Conservation (phyloP, 805 yeast genomes). For the Ogataea chonburiensis region DNA sequence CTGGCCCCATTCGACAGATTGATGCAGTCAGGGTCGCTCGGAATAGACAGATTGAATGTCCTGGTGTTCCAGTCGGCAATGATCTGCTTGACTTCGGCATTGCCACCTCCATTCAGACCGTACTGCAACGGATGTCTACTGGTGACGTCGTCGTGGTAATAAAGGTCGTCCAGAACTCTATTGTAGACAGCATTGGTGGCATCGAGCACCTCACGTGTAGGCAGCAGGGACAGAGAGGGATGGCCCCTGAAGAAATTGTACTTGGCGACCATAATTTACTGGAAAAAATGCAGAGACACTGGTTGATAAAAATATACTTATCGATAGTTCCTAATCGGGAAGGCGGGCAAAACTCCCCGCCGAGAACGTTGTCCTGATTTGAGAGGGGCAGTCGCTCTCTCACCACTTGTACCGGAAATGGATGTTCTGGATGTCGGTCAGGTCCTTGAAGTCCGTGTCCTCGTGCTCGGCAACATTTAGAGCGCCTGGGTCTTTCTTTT, state of each 20-base stretch:
- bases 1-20: conserved; percentile 83
- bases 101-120: conserved; percentile 72
- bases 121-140: conserved; percentile 66
- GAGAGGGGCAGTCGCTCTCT: conserved; percentile 3
- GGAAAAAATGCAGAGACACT: conserved; percentile 1
- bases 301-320: no score
- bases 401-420: conserved; percentile 46
- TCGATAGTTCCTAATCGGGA: conserved; percentile 8
- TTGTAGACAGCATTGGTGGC: conserved; percentile 53
- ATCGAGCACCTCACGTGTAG: conserved; percentile 50
- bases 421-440: conserved; percentile 53
- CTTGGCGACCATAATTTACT: conserved; percentile 7
- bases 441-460: conserved; percentile 48
- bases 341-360: conserved; percentile 7
- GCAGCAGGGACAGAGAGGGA: conserved; percentile 61
- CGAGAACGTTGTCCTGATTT: conserved; percentile 5
- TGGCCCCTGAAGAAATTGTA: conserved; percentile 76
- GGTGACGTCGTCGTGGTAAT: conserved; percentile 43
- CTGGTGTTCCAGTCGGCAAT: conserved; percentile 54
- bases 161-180: conserved; percentile 36
- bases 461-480: conserved; percentile 28
- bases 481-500: conserved; percentile 25
- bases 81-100: conserved; percentile 54
- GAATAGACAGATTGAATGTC: conserved; percentile 34
- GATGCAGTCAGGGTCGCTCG: conserved; percentile 47